Evolutionary conservation across 2,329 filamentous ascomycete species (phyloP).

Genomic region (Neonectria faginata): DNA sequence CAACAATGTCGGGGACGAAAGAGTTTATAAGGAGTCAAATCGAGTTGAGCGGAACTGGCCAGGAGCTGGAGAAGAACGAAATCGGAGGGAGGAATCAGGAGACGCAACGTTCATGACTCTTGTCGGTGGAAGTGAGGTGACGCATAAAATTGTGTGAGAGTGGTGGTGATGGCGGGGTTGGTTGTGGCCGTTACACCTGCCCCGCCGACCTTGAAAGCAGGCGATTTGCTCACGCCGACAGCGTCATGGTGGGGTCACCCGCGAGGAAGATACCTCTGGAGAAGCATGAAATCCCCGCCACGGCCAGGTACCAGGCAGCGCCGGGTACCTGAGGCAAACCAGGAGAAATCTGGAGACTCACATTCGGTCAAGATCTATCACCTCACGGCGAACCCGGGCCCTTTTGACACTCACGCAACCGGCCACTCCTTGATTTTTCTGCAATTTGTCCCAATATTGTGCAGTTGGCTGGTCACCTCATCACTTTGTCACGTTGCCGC

Average conservation of each 20-base stretch:
- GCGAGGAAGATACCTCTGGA: slow-evolving; percentile 14
- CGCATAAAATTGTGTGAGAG: slow-evolving; percentile 40
- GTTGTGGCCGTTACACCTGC: slow-evolving; percentile 35
- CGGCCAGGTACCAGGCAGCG: slow-evolving; percentile 2
- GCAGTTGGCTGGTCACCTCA: background rate
- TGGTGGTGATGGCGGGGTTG: slow-evolving; percentile 41
- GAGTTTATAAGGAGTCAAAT: slow-evolving; percentile 22
- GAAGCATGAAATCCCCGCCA: background rate
- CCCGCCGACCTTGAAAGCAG: slow-evolving; percentile 37
- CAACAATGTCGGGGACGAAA: slow-evolving; percentile 17
- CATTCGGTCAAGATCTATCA: background rate
- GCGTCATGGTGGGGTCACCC: slow-evolving; percentile 43
- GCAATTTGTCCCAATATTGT: background rate
- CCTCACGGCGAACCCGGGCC: background rate
- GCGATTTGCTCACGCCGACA: slow-evolving; percentile 32
- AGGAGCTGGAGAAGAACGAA: slow-evolving; percentile 24
- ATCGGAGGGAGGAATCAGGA: slow-evolving; percentile 34
- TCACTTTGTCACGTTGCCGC: background rate
- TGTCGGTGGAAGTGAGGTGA: slow-evolving; percentile 39
- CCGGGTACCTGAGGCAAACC: background rate
- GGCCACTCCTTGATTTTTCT: background rate
- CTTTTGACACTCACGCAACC: background rate
- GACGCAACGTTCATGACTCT: slow-evolving; percentile 38
- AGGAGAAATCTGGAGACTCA: slow-evolving; percentile 9
- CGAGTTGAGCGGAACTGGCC: slow-evolving; percentile 25